Evolutionary conservation across 1,284 basidiomycete genomes (phyloP).

Genomic region (Hortiboletus rubellus): DNA sequence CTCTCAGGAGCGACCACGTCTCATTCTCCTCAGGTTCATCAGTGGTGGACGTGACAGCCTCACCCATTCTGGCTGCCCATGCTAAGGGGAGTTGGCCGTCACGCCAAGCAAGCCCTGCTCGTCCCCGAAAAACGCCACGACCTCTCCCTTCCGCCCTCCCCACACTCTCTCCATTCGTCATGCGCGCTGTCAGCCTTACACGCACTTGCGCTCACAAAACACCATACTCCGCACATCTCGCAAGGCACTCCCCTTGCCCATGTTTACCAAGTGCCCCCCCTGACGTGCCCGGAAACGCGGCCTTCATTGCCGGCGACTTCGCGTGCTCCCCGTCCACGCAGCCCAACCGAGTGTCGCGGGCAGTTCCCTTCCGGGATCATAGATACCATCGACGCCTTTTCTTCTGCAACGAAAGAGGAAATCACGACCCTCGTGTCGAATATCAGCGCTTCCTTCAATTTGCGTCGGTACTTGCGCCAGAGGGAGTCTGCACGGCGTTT

Average conservation of each 20-base stretch:
- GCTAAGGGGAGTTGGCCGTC: conserved; percentile 60
- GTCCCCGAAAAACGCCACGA: no score
- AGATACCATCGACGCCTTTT: conserved; percentile 26
- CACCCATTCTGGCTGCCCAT: conserved; percentile 61
- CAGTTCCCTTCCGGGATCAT: conserved; percentile 30
- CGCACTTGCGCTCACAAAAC: conserved; percentile 20
- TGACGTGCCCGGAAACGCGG: not conserved
- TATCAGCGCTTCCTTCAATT: conserved; percentile 27
- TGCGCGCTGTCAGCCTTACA: conserved; percentile 18
- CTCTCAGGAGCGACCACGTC: not conserved
- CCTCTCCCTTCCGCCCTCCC: no score
- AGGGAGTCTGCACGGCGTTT: conserved; percentile 43
- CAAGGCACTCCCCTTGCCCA: conserved; percentile 2
- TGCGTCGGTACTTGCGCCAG: conserved; percentile 38
- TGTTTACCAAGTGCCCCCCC: not conserved
- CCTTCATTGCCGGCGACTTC: not conserved
- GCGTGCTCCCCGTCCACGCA: not conserved
- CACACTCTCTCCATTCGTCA: conserved; percentile 23
- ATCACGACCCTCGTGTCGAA: conserved; percentile 27
- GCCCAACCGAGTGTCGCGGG: conserved; percentile 4
- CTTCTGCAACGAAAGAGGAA: conserved; percentile 19
- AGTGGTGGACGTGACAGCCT: conserved; percentile 38
- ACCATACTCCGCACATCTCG: conserved; percentile 7
- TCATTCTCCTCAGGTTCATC: conserved; percentile 12
- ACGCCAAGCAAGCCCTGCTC: no score